Percentiles rank a stretch among this genome's conserved stretches.
Conservation (phyloP, 441 rosid species). For the Dalechampia spathulata region DNA sequence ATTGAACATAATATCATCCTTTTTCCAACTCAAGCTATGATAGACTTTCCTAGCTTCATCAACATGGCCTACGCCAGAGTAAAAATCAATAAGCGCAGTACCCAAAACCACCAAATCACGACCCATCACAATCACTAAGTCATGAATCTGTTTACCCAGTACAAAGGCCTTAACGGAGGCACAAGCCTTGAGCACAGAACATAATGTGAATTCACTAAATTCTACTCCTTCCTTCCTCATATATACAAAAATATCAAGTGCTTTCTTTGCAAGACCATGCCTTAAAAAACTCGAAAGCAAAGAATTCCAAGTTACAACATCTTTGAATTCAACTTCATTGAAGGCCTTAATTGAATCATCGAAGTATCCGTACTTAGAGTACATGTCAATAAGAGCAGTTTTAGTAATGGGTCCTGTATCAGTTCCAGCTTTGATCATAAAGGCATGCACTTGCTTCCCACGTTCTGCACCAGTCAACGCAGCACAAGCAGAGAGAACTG, state of each 20-base stretch:
- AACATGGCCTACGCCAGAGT: slow-evolving; percentile 39
- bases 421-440: slow-evolving; percentile 53
- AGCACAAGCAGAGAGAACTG: slow-evolving; percentile 58
- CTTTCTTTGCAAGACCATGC: slow-evolving; percentile 42
- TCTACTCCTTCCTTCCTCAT: slow-evolving; percentile 46
- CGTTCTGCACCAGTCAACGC: slow-evolving; percentile 31
- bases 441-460: slow-evolving; percentile 66
- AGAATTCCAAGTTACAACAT: slow-evolving; percentile 71
- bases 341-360: slow-evolving; percentile 43
- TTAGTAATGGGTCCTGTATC: slow-evolving; percentile 47
- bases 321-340: slow-evolving; percentile 41
- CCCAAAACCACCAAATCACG: slow-evolving; percentile 62
- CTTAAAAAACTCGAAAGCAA: slow-evolving; percentile 55
- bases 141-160: slow-evolving; percentile 72
- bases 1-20: slow-evolving; percentile 53
- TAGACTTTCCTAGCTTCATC: slow-evolving; percentile 55
- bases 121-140: slow-evolving; percentile 50
- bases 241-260: slow-evolving; percentile 39
- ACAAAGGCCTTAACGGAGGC: slow-evolving; percentile 35
- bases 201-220: slow-evolving; percentile 60
- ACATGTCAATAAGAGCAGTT: slow-evolving; percentile 66
- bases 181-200: slow-evolving; percentile 64
- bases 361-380: slow-evolving; percentile 45
- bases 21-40: slow-evolving; percentile 21
- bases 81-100: slow-evolving; percentile 63